Conservation (phyloP, 2,329 filamentous ascomycete genomes). For the Colletotrichum sp. region DNA sequence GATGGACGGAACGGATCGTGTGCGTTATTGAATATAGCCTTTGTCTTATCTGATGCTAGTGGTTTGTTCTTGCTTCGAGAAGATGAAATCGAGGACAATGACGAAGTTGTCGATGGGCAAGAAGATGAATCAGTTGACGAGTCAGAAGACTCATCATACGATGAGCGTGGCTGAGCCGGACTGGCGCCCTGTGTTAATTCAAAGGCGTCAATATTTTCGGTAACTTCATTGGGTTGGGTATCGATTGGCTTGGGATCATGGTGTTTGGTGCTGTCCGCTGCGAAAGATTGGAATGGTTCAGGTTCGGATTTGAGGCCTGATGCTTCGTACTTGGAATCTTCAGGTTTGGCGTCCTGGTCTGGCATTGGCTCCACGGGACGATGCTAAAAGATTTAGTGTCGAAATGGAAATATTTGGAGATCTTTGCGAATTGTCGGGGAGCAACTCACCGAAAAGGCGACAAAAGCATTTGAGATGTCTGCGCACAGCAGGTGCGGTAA, state of each 20-base stretch:
- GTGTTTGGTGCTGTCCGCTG: background rate
- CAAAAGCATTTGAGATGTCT: background rate
- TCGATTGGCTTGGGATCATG: background rate
- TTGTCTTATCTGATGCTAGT: background rate
- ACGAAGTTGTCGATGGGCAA: background rate
- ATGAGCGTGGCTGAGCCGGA: background rate
- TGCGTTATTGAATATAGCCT: background rate
- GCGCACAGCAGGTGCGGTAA: background rate
- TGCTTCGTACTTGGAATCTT: background rate
- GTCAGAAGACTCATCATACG: background rate
- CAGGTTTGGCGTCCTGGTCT: background rate
- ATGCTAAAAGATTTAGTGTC: background rate
- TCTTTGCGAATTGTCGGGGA: background rate
- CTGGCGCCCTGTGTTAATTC: background rate
- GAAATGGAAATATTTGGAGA: background rate
- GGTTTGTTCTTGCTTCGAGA: background rate
- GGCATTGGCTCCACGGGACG: background rate
- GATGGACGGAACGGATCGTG: background rate
- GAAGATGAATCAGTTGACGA: background rate
- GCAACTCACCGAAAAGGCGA: background rate
- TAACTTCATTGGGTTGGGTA: background rate
- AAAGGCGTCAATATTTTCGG: background rate
- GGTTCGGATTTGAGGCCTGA: background rate
- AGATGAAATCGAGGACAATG: background rate
- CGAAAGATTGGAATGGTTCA: background rate